phyloP scores from a whole-genome alignment of 495 filamentous ascomycete genomes.

The Penicillium simplicissimum region DNA sequence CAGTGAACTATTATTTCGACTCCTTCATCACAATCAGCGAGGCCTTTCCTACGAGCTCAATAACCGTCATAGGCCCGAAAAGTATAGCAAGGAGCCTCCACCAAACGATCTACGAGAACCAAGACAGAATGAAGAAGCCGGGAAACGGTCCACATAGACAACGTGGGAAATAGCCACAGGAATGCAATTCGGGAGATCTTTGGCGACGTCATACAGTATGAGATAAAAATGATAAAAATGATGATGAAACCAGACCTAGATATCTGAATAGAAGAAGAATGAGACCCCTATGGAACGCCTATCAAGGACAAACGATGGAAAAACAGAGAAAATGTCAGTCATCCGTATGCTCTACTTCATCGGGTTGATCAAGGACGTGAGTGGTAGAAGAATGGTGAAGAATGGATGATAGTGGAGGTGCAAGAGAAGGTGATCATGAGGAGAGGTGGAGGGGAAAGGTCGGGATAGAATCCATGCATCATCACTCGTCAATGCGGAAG shows the following conservation, averaged over 20 bases:
- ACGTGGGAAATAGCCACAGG: neutral
- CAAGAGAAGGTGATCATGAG: neutral
- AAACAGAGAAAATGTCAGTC: conserved; percentile 9
- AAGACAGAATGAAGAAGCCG: neutral
- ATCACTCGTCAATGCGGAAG: conserved; percentile 17
- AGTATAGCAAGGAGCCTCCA: neutral
- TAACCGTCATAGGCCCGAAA: too few species aligned
- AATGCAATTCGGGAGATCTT: conserved; percentile 4
- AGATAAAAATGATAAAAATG: neutral
- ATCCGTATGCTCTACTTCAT: conserved; percentile 25
- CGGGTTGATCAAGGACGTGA: conserved; percentile 11
- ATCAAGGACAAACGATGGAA: neutral
- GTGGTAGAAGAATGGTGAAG: conserved; percentile 7
- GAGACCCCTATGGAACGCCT: conserved; percentile 8
- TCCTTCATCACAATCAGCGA: too few species aligned
- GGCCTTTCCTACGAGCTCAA: too few species aligned
- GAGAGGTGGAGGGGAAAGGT: neutral
- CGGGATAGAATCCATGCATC: conserved; percentile 11
- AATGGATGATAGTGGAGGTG: neutral
- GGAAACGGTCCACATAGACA: neutral
- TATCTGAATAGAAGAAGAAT: neutral
- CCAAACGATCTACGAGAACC: neutral
- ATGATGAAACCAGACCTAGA: neutral
- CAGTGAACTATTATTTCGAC: too few species aligned
- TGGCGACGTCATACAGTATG: neutral